phyloP scores from a whole-genome alignment of 805 yeast species.

The Kodamaea neixiangensis region DNA sequence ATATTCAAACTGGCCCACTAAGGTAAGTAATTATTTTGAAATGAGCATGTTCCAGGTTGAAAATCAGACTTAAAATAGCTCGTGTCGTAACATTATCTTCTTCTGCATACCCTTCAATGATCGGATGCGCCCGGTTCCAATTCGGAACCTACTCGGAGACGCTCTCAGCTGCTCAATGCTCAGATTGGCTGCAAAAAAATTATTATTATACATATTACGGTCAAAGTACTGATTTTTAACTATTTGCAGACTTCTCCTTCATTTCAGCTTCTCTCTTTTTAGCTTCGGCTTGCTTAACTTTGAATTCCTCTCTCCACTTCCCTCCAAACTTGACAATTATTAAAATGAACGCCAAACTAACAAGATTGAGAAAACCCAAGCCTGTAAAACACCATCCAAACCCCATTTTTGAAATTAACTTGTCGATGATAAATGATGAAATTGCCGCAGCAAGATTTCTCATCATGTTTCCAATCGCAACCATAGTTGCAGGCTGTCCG shows the following conservation, averaged over 20 bases:
- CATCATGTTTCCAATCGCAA: slow-evolving; percentile 54
- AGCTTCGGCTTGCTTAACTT: background rate
- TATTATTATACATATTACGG: background rate
- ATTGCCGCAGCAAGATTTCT: slow-evolving; percentile 57
- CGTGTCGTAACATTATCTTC: background rate
- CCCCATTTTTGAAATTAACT: slow-evolving; percentile 38
- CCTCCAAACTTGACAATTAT: slow-evolving; percentile 25
- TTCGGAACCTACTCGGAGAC: background rate
- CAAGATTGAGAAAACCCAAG: slow-evolving; percentile 34
- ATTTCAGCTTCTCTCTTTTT: background rate
- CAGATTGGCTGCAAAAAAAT: background rate
- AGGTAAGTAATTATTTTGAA: too few relatives aligned
- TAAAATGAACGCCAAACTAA: slow-evolving; percentile 19
- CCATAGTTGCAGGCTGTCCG: slow-evolving; percentile 52
- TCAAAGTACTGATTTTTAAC: background rate
- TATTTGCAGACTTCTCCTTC: background rate
- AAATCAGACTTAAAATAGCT: too few relatives aligned
- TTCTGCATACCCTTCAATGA: background rate
- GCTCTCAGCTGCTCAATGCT: background rate
- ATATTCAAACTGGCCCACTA: too few relatives aligned
- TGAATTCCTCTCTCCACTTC: slow-evolving; percentile 21
- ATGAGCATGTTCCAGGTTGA: too few relatives aligned
- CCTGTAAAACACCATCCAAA: slow-evolving; percentile 59
- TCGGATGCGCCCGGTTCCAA: background rate
- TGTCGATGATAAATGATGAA: slow-evolving; percentile 47